These are phyloP conservation scores for Mentha longifolia DNA, from an alignment of 257 asterid species.

Conservation along the genomic window DNA sequence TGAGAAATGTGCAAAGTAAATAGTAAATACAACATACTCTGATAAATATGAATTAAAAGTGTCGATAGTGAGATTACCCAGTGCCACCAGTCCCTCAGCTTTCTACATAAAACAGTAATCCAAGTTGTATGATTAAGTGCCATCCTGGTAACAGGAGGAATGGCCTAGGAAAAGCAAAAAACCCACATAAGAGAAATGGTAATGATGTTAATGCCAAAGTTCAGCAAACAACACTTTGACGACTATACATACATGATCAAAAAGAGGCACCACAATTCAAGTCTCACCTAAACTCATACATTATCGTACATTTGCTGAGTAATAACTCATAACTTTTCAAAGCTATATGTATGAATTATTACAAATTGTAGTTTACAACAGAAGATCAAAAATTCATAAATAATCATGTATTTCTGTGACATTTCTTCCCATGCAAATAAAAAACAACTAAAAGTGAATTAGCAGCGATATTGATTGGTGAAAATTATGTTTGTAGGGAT, in stretches of 20 bases:
- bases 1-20: conserved; percentile 36
- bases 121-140: conserved; percentile 91
- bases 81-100: conserved; percentile 98
- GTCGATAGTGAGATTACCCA: conserved; percentile 68
- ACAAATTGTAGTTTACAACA: no score
- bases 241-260: neutral
- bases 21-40: conserved; percentile 15
- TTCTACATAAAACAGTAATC: conserved; percentile 94
- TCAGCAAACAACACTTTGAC: conserved; percentile 2
- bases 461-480: no score
- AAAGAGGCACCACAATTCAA: neutral
- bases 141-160: conserved; percentile 96
- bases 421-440: no score
- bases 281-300: neutral
- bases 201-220: conserved; percentile 9
- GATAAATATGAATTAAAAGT: conserved; percentile 16
- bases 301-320: neutral
- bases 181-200: conserved; percentile 31
- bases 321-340: neutral
- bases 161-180: conserved; percentile 57
- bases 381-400: no score
- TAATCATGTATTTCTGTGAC: no score
- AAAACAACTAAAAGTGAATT: no score
- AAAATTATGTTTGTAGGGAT: no score
- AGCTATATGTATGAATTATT: conserved; percentile 1